Conservation (phyloP, 306 rosid species). For the Glycine soja region DNA sequence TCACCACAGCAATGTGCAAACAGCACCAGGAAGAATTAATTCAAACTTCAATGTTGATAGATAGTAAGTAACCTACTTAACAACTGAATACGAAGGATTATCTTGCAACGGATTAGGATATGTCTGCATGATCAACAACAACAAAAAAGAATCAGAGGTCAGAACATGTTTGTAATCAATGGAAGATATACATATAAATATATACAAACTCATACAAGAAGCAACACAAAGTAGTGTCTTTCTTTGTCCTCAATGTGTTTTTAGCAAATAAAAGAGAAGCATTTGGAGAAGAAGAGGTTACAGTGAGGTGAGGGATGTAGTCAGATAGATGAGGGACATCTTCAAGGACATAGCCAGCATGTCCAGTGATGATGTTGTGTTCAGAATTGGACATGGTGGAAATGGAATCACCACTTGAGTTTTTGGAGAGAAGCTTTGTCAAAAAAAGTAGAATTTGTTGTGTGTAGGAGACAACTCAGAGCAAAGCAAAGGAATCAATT, state of each 20-base stretch:
- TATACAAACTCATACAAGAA: neutral
- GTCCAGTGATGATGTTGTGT: neutral
- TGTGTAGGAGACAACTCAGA: neutral
- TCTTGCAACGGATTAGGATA: slow-evolving; percentile 79
- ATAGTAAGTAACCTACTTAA: slow-evolving; percentile 60
- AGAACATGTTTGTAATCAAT: slow-evolving; percentile 5
- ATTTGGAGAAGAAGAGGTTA: slow-evolving; percentile 37
- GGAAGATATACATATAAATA: neutral
- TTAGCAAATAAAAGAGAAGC: neutral
- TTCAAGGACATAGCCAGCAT: slow-evolving; percentile 64
- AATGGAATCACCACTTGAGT: neutral
- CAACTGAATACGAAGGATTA: slow-evolving; percentile 87
- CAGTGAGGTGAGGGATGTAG: slow-evolving; percentile 68
- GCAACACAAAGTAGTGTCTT: neutral
- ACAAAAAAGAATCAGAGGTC: neutral
- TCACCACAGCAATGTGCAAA: neutral
- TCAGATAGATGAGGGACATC: slow-evolving; percentile 82
- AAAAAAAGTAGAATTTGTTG: no score
- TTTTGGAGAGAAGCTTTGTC: neutral
- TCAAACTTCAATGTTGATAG: neutral
- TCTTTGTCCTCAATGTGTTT: neutral
- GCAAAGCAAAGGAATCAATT: slow-evolving; percentile 42
- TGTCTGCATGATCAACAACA: slow-evolving; percentile 61
- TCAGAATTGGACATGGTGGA: slow-evolving; percentile 18
- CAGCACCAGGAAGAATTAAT: neutral